These are phyloP conservation scores for Hypomontagnella monticulosa DNA, from an alignment of 495 filamentous ascomycete species.

Conservation along the genomic window DNA sequence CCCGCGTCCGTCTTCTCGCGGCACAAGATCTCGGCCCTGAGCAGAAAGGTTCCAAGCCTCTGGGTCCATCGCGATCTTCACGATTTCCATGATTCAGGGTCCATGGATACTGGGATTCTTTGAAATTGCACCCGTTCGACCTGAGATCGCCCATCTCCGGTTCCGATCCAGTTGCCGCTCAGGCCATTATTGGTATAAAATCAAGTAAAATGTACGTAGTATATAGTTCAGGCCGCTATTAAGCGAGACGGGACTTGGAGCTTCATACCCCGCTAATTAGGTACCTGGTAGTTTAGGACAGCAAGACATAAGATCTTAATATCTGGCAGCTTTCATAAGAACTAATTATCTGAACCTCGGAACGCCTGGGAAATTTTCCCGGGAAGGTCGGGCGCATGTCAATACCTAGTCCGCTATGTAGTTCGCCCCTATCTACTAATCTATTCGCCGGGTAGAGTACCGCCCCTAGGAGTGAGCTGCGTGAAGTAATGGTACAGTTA, in stretches of 20 bases:
- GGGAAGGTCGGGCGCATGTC: no score
- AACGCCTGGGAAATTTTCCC: no score
- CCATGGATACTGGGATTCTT: conserved; percentile 5
- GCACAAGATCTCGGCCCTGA: conserved; percentile 10
- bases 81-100: neutral
- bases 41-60: neutral
- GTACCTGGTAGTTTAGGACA: no score
- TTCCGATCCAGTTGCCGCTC: conserved; percentile 18
- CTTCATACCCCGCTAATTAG: no score
- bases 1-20: conserved; percentile 4
- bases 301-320: no score
- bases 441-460: neutral
- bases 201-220: neutral
- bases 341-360: no score
- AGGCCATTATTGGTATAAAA: neutral
- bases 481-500: no score
- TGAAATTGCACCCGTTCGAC: conserved; percentile 18
- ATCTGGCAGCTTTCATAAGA: no score
- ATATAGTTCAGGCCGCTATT: neutral
- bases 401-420: neutral
- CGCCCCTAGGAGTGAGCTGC: no score
- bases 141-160: conserved; percentile 18
- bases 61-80: neutral
- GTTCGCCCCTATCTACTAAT: conserved; percentile 1
- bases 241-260: neutral